Percentiles rank a stretch among this genome's conserved stretches.
These are phyloP conservation scores for Volutella citrinella DNA, from an alignment of 2,329 filamentous ascomycete species.

Conservation along the genomic window DNA sequence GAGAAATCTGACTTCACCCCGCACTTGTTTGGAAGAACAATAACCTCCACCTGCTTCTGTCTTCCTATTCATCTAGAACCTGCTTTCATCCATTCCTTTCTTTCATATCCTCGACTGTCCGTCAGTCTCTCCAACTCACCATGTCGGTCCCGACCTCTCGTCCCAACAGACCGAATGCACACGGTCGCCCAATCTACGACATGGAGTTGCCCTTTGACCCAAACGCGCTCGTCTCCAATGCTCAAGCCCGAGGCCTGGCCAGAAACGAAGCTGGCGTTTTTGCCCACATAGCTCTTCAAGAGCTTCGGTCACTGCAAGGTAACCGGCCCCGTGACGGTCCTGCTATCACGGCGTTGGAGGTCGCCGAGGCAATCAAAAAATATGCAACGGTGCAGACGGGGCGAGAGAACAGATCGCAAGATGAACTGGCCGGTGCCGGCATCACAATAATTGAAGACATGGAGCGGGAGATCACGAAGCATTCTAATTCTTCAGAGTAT, in stretches of 20 bases:
- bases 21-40: too few relatives aligned
- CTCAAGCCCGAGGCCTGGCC: constrained; percentile 16
- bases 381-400: constrained; percentile 15
- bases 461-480: constrained; percentile 5
- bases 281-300: constrained; percentile 17
- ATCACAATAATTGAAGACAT: constrained; percentile 1
- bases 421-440: background rate
- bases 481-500: background rate
- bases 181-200: constrained; percentile 7
- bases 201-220: constrained; percentile 17
- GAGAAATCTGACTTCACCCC: too few relatives aligned
- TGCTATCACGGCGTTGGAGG: constrained; percentile 8
- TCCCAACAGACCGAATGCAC: background rate
- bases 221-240: constrained; percentile 15
- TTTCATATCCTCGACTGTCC: too few relatives aligned
- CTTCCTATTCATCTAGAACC: too few relatives aligned
- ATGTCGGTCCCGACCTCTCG: constrained; percentile 10
- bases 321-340: background rate
- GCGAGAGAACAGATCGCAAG: background rate
- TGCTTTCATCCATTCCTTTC: too few relatives aligned
- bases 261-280: constrained; percentile 18
- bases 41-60: too few relatives aligned
- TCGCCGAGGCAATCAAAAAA: constrained; percentile 20
- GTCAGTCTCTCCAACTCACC: background rate
- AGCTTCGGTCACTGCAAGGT: constrained; percentile 15